Conservation (phyloP, 1,139 yeast genomes). For the Pichiaceae sp. region DNA sequence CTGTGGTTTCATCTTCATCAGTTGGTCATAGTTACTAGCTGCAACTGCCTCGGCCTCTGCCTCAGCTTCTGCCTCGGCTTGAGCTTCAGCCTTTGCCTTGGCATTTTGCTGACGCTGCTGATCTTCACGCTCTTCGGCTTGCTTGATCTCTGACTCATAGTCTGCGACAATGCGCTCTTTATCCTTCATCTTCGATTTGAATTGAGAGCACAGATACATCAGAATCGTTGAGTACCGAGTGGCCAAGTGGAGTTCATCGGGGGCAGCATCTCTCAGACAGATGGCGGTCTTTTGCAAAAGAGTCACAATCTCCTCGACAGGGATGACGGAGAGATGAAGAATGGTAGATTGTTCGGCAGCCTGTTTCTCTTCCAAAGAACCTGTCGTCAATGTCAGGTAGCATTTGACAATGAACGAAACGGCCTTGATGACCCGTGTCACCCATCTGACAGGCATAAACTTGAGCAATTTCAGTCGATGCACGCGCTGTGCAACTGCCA, state of each 20-base stretch:
- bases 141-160: conserved; percentile 18
- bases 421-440: conserved; percentile 79
- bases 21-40: background rate
- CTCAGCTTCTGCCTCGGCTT: background rate
- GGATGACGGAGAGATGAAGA: conserved; percentile 53
- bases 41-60: background rate
- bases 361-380: conserved; percentile 12
- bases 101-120: background rate
- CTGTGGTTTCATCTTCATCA: background rate
- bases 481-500: conserved; percentile 64
- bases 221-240: conserved; percentile 74
- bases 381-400: conserved; percentile 54
- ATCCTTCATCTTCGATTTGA: conserved; percentile 34
- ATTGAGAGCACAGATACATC: conserved; percentile 70
- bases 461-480: conserved; percentile 55
- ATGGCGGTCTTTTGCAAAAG: conserved; percentile 68
- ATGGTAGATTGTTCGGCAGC: conserved; percentile 21
- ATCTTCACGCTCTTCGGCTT: conserved; percentile 10
- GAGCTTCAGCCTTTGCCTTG: background rate
- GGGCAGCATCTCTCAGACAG: conserved; percentile 73
- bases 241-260: conserved; percentile 82
- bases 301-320: conserved; percentile 60
- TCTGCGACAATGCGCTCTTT: conserved; percentile 15
- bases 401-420: conserved; percentile 87
- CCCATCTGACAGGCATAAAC: conserved; percentile 89